Percentiles rank a stretch among this genome's conserved stretches.
Conservation (phyloP, 169 alveolate genomes). For the Pseudocohnilembus persalinus region DNA sequence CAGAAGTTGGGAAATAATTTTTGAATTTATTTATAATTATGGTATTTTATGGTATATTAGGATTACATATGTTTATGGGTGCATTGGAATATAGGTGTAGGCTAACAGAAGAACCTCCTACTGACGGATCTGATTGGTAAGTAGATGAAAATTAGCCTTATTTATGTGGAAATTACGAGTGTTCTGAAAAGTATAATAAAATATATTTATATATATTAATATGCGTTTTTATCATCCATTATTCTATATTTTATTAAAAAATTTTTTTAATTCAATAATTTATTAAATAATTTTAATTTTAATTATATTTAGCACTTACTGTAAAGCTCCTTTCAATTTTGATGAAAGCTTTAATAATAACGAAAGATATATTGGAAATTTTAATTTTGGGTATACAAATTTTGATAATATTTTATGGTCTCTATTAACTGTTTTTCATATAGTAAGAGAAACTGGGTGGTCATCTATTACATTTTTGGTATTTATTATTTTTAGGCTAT, state of each 20-base stretch:
- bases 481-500: not conserved
- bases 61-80: slow-evolving; percentile 42
- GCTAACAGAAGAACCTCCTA: slow-evolving; percentile 32
- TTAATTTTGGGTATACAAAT: slow-evolving; percentile 25
- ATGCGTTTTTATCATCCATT: too few species aligned
- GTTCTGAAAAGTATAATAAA: slow-evolving; percentile 31
- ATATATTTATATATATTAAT: too few species aligned
- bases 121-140: slow-evolving; percentile 20
- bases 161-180: slow-evolving; percentile 35
- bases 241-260: too few species aligned
- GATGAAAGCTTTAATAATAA: slow-evolving; percentile 4
- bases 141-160: not conserved
- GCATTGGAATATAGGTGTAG: slow-evolving; percentile 33
- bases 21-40: slow-evolving; percentile 26
- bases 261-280: not conserved
- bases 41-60: slow-evolving; percentile 35
- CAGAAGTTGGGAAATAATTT: slow-evolving; percentile 15
- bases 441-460: not conserved
- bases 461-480: not conserved
- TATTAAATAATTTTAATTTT: not conserved
- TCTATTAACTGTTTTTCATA: not conserved
- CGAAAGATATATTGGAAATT: slow-evolving; percentile 26
- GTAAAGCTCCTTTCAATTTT: slow-evolving; percentile 33
- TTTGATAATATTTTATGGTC: slow-evolving; percentile 22
- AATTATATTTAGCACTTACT: slow-evolving; percentile 1